A percentile compares a stretch with the other conserved stretches of the same genome.
Conservation (phyloP, 2,329 filamentous ascomycete species). For the Sporothrix curviconia region DNA sequence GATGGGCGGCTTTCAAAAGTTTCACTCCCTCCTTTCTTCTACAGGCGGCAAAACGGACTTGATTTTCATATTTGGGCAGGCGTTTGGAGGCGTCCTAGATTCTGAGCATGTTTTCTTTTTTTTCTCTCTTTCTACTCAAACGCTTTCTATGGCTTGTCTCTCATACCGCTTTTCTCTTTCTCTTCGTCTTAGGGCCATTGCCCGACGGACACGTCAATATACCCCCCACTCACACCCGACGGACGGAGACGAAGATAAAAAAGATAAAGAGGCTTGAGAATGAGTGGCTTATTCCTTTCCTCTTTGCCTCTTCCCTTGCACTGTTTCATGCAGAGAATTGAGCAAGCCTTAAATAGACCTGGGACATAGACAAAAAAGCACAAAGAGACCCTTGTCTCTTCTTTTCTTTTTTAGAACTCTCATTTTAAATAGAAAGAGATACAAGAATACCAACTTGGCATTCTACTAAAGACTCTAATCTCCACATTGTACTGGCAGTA, state of each 20-base stretch:
- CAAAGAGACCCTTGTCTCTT: neutral
- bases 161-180: neutral
- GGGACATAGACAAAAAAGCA: neutral
- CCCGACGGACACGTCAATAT: neutral
- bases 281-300: neutral
- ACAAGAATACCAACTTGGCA: constrained; percentile 8
- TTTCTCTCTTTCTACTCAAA: too few species aligned
- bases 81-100: neutral
- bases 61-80: neutral
- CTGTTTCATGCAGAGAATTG: neutral
- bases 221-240: neutral
- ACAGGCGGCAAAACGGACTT: neutral
- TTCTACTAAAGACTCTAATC: neutral
- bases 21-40: neutral
- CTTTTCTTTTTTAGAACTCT: neutral
- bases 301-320: neutral
- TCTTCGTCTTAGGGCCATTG: neutral
- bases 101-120: too few species aligned
- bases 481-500: too few species aligned
- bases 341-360: neutral
- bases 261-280: neutral
- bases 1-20: neutral
- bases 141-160: neutral
- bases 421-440: neutral
- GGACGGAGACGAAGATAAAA: neutral